Evolutionary conservation across 1,139 yeast genomes (phyloP).

Genomic region (Hansenula anomala): DNA sequence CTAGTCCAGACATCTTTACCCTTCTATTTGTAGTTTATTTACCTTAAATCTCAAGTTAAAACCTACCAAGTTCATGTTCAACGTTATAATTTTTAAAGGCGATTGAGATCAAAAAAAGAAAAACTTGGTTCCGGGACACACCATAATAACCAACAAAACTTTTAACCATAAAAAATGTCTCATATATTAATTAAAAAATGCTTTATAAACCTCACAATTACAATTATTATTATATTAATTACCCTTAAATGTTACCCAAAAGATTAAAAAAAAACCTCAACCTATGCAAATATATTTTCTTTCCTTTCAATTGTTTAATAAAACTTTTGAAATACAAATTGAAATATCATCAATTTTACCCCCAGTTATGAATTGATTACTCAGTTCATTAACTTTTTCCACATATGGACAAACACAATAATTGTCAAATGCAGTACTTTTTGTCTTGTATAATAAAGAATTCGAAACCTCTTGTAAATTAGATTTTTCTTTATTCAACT

Average conservation of each 20-base stretch:
- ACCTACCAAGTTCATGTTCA: no score
- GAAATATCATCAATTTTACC: constrained; percentile 57
- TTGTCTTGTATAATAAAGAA: constrained; percentile 37
- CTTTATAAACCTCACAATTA: no score
- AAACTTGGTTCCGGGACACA: no score
- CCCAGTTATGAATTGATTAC: constrained; percentile 36
- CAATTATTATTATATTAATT: no score
- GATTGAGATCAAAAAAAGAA: no score
- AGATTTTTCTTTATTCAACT: constrained; percentile 20
- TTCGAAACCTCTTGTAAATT: constrained; percentile 38
- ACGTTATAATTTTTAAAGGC: no score
- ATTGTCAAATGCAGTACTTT: constrained; percentile 50
- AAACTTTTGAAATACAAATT: constrained; percentile 43
- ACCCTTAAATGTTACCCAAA: background rate
- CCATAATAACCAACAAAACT: no score
- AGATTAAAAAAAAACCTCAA: no score
- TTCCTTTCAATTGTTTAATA: constrained; percentile 2
- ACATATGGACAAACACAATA: constrained; percentile 52
- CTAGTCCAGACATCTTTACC: constrained; percentile 40
- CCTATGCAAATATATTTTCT: no score
- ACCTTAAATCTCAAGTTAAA: background rate
- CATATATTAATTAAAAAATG: no score
- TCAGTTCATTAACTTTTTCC: constrained; percentile 39
- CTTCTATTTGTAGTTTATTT: background rate
- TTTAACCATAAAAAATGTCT: no score